A percentile compares a stretch with the other conserved stretches of the same genome.
phyloP scores from a whole-genome alignment of 345 rosid species.

The Syzygium oleosum region DNA sequence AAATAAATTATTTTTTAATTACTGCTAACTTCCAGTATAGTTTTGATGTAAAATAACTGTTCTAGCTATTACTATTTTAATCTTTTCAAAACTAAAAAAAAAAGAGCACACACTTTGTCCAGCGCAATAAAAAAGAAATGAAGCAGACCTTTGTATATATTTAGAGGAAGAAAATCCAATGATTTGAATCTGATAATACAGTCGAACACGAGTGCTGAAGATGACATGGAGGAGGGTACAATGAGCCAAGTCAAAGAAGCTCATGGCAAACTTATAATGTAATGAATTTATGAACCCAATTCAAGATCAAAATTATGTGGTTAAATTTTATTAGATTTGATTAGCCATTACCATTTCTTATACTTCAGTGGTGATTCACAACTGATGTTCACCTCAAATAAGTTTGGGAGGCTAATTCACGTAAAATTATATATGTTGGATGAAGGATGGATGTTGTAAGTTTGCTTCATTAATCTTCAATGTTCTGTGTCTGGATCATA shows the following conservation, averaged over 20 bases:
- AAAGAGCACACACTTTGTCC: not conserved
- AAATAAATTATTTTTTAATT: not conserved
- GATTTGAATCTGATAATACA: not conserved
- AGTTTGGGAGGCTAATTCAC: not conserved
- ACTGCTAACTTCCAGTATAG: not conserved
- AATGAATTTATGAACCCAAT: not conserved
- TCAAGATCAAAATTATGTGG: not conserved
- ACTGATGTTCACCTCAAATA: not conserved
- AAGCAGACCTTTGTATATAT: not conserved
- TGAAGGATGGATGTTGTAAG: not conserved
- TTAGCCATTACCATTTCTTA: not conserved
- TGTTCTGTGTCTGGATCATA: not conserved
- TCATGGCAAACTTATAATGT: not conserved
- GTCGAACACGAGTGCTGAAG: not conserved
- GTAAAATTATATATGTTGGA: not conserved
- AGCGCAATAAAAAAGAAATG: not conserved
- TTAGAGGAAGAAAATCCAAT: not conserved
- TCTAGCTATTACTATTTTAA: not conserved
- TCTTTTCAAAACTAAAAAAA: not conserved
- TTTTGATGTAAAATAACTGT: not conserved
- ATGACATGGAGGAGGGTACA: not conserved
- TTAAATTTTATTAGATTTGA: not conserved
- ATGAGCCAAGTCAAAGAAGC: not conserved
- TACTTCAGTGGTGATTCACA: not conserved
- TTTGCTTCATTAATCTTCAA: not conserved